Percentiles rank a stretch among this genome's conserved stretches.
Conservation (phyloP, 208 protist species). For the Naegleria lovaniensis region DNA sequence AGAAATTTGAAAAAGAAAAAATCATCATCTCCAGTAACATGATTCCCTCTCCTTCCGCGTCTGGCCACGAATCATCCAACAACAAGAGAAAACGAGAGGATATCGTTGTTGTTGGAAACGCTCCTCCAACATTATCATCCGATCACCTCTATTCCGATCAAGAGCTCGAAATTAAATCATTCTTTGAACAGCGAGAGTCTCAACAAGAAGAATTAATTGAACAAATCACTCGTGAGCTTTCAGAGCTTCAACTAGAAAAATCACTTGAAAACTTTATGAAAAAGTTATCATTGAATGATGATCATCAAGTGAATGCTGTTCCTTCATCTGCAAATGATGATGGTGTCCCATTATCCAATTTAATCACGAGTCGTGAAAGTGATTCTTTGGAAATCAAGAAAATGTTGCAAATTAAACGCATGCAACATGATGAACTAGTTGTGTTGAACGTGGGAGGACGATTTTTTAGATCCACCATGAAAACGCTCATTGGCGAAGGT, state of each 20-base stretch:
- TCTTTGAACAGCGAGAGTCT: neutral
- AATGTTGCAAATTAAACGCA: neutral
- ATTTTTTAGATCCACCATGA: neutral
- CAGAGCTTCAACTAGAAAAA: neutral
- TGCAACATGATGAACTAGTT: neutral
- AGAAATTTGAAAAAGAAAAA: too few relatives aligned
- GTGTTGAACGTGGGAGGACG: neutral
- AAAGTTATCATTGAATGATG: neutral
- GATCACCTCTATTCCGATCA: too few relatives aligned
- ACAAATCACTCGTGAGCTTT: neutral
- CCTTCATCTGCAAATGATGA: neutral
- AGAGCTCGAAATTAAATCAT: neutral
- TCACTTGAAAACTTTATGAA: neutral
- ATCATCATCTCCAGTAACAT: too few relatives aligned
- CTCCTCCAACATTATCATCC: too few relatives aligned
- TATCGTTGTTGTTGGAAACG: too few relatives aligned
- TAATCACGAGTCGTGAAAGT: neutral
- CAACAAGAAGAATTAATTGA: neutral
- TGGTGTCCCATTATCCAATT: neutral
- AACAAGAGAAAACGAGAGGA: too few relatives aligned
- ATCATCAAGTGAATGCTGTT: neutral
- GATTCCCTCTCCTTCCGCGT: too few relatives aligned
- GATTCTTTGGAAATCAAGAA: neutral
- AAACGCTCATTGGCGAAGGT: neutral
- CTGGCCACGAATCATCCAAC: too few relatives aligned